Percentiles rank a stretch among this genome's conserved stretches.
Conservation (phyloP, 1,139 yeast species). For the Zygoascus hellenicus region DNA sequence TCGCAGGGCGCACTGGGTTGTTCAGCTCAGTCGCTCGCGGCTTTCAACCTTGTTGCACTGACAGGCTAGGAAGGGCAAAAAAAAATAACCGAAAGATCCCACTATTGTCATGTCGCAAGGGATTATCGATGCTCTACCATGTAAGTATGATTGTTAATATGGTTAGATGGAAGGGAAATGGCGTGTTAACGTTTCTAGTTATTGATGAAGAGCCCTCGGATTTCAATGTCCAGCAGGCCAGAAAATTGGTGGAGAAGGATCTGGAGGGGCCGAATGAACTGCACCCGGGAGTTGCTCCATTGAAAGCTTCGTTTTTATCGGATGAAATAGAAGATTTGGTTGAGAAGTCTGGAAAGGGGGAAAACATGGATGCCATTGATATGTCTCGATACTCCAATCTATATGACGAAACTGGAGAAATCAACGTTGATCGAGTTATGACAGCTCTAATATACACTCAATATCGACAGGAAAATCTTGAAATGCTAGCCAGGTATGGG, state of each 20-base stretch:
- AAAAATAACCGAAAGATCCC: not conserved
- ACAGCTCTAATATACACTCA: conserved; percentile 29
- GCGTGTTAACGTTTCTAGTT: conserved; percentile 13
- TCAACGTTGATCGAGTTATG: conserved; percentile 23
- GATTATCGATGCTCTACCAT: conserved; percentile 23
- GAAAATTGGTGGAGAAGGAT: conserved; percentile 18
- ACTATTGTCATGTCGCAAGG: conserved; percentile 10
- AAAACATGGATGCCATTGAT: conserved; percentile 32
- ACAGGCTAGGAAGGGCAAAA: not conserved
- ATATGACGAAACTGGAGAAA: conserved; percentile 13
- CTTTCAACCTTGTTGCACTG: not conserved
- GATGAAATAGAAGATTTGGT: conserved; percentile 22
- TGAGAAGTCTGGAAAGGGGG: conserved; percentile 25
- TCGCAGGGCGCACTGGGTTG: no score
- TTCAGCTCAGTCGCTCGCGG: no score
- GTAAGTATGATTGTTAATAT: conserved; percentile 14
- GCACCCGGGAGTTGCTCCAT: conserved; percentile 4
- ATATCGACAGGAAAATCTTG: conserved; percentile 28
- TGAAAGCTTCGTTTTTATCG: conserved; percentile 14
- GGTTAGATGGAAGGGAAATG: not conserved
- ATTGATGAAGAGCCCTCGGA: conserved; percentile 22
- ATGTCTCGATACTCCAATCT: conserved; percentile 24
- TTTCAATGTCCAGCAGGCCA: conserved; percentile 19
- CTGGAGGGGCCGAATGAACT: conserved; percentile 2
- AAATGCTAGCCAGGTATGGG: conserved; percentile 27